A percentile compares a stretch with the other conserved stretches of the same genome.
These are phyloP conservation scores for Nymphaea thermarum DNA, from an alignment of 164 flowering plant genomes.

Conservation along the genomic window DNA sequence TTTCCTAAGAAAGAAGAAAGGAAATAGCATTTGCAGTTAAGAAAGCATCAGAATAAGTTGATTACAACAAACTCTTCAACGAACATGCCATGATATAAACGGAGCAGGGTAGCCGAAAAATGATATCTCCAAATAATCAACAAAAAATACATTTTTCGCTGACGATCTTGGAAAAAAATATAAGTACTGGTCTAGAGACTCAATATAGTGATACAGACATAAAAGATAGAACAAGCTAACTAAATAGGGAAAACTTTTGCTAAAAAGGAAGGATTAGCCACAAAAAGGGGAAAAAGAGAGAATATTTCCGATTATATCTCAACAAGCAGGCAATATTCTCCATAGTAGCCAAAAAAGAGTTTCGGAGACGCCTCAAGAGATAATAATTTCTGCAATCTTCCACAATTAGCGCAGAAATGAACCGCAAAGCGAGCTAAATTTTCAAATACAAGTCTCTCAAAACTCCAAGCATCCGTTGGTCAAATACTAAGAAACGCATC, in stretches of 20 bases:
- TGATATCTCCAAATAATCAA: neutral
- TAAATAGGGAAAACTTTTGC: neutral
- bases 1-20: no score
- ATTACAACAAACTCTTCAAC: no score
- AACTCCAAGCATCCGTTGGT: neutral
- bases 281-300: neutral
- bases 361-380: no score
- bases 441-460: neutral
- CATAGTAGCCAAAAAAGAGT: no score
- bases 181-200: no score
- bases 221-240: neutral
- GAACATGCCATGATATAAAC: no score
- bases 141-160: neutral
- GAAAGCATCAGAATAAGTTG: no score
- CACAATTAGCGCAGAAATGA: neutral
- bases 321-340: neutral
- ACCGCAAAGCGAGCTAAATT: neutral
- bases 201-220: no score
- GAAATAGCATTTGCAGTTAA: no score
- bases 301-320: neutral
- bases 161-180: no score
- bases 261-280: neutral
- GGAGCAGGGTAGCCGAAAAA: neutral
- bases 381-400: neutral
- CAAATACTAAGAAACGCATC: no score